These are phyloP conservation scores for Solanum chilense DNA, from an alignment of 257 asterid genomes.

Conservation along the genomic window DNA sequence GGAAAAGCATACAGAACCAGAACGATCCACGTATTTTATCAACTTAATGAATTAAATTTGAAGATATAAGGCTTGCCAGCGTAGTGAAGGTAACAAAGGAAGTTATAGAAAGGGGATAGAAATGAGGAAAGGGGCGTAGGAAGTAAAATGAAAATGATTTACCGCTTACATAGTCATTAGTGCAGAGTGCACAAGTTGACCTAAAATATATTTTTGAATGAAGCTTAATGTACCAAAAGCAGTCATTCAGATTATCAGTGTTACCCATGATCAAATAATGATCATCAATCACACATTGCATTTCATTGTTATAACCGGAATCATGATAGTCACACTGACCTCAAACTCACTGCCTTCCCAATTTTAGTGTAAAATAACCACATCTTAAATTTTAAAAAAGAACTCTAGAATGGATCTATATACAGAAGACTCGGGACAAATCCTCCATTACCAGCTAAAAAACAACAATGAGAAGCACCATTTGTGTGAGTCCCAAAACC, in stretches of 20 bases:
- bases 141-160: background rate
- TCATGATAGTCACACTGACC: background rate
- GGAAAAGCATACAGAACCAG: background rate
- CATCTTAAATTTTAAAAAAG: background rate
- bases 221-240: background rate
- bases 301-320: background rate
- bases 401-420: background rate
- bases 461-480: background rate
- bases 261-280: background rate
- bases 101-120: background rate
- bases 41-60: background rate
- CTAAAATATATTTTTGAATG: background rate
- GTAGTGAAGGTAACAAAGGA: background rate
- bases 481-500: background rate
- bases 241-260: background rate
- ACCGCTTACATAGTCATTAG: background rate
- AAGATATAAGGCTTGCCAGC: background rate
- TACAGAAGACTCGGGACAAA: background rate
- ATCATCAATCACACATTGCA: background rate
- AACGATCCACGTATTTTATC: background rate
- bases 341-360: background rate
- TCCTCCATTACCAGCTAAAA: background rate
- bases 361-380: background rate
- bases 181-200: background rate
- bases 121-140: background rate